These are phyloP conservation scores for Tricholoma saponaceum DNA, from an alignment of 768 basidiomycete species.

Conservation along the genomic window DNA sequence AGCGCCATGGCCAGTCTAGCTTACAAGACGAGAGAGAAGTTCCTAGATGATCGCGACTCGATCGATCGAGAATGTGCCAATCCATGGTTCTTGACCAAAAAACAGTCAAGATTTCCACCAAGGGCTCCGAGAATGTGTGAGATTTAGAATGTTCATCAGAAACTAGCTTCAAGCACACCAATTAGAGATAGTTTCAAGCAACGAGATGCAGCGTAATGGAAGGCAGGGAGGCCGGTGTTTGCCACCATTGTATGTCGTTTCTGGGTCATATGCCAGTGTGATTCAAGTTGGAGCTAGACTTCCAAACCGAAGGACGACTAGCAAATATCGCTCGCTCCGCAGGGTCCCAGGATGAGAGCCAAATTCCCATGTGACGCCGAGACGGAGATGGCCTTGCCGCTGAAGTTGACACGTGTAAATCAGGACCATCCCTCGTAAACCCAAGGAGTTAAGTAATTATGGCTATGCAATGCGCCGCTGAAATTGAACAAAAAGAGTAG, in stretches of 20 bases:
- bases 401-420: not conserved
- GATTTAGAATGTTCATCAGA: not conserved
- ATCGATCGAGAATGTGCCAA: not conserved
- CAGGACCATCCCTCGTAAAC: not conserved
- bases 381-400: not conserved
- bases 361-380: not conserved
- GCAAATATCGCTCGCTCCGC: not conserved
- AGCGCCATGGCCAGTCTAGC: not conserved
- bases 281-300: not conserved
- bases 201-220: not conserved
- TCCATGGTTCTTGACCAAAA: not conserved
- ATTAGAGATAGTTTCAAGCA: not conserved
- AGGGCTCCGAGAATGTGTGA: not conserved
- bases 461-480: not conserved
- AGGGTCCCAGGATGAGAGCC: not conserved
- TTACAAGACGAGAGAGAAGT: not conserved
- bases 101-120: not conserved
- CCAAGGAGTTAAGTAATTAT: not conserved
- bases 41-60: not conserved
- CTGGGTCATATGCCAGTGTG: not conserved
- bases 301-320: not conserved
- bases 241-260: not conserved
- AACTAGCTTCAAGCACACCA: not conserved
- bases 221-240: not conserved
- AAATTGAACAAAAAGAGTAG: not conserved